Evolutionary conservation across 2,329 filamentous ascomycete species (phyloP).

Genomic region (Arthrobotrys musiformis): DNA sequence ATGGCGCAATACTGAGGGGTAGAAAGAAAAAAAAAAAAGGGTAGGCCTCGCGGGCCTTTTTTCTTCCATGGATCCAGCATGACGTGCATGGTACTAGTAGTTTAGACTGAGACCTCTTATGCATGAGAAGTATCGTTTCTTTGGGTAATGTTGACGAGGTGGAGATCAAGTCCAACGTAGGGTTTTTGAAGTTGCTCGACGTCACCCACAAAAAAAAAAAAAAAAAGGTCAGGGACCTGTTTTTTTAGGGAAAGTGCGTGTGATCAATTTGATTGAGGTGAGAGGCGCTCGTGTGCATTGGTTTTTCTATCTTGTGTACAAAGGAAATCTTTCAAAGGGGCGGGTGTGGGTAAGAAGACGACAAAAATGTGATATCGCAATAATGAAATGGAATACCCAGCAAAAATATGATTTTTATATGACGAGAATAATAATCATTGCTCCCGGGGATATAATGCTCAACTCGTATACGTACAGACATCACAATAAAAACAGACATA

Average conservation of each 20-base stretch:
- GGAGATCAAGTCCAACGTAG: too few species aligned
- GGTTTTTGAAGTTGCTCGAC: too few species aligned
- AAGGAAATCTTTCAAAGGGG: background rate
- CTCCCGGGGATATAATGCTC: slow-evolving; percentile 21
- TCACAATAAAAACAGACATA: background rate
- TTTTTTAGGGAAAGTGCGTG: background rate
- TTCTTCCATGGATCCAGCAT: background rate
- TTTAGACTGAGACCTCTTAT: background rate
- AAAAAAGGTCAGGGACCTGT: background rate
- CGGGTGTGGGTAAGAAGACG: too few species aligned
- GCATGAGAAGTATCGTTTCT: background rate
- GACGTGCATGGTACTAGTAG: background rate
- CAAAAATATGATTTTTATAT: background rate
- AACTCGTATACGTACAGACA: slow-evolving; percentile 19
- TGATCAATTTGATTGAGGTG: background rate
- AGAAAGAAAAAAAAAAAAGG: too few species aligned
- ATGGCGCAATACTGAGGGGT: background rate
- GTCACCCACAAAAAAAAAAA: background rate
- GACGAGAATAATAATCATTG: slow-evolving; percentile 18
- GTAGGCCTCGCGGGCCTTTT: too few species aligned
- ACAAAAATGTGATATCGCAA: background rate
- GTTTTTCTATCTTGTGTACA: background rate
- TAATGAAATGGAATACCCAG: background rate
- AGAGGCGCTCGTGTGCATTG: background rate
- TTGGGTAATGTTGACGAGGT: background rate